phyloP scores from a whole-genome alignment of 2,329 filamentous ascomycete species.

The Cladophialophora chaetospira region DNA sequence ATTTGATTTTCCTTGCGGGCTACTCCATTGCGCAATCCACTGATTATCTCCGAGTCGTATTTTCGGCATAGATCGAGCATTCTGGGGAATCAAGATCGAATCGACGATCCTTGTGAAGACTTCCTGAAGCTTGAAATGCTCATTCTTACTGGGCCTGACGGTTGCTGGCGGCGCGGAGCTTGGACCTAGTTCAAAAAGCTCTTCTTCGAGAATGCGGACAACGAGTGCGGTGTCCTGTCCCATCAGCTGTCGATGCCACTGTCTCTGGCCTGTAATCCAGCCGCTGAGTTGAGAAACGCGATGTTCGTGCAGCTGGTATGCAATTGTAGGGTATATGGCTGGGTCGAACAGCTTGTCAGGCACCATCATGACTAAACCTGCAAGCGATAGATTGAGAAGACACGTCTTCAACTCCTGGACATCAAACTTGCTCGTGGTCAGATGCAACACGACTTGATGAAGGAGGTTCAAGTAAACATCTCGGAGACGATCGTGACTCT shows the following conservation, averaged over 20 bases:
- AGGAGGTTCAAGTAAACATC: conserved; percentile 16
- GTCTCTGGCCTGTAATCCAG: conserved; percentile 62
- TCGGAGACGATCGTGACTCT: conserved; percentile 4
- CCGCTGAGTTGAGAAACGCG: conserved; percentile 58
- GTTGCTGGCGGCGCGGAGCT: conserved; percentile 68
- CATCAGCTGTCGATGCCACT: conserved; percentile 68
- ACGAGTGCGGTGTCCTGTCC: conserved; percentile 70
- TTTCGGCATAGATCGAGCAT: neutral
- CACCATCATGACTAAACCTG: conserved; percentile 76
- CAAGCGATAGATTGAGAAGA: conserved; percentile 75
- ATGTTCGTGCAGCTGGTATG: conserved; percentile 61
- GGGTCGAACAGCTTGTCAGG: conserved; percentile 88
- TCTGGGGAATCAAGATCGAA: neutral
- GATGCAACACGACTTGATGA: conserved; percentile 9
- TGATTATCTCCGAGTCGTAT: neutral
- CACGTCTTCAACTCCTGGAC: conserved; percentile 54
- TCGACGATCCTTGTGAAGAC: conserved; percentile 65
- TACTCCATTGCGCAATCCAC: conserved; percentile 15
- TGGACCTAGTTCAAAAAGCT: conserved; percentile 65
- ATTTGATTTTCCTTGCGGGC: conserved; percentile 48
- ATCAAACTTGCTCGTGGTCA: neutral
- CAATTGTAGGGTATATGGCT: conserved; percentile 62
- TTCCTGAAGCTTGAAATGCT: conserved; percentile 72
- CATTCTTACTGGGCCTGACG: conserved; percentile 69
- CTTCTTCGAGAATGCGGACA: conserved; percentile 62